Evolutionary conservation across 805 yeast species (phyloP).

Genomic region (Clavispora vitiphila): DNA sequence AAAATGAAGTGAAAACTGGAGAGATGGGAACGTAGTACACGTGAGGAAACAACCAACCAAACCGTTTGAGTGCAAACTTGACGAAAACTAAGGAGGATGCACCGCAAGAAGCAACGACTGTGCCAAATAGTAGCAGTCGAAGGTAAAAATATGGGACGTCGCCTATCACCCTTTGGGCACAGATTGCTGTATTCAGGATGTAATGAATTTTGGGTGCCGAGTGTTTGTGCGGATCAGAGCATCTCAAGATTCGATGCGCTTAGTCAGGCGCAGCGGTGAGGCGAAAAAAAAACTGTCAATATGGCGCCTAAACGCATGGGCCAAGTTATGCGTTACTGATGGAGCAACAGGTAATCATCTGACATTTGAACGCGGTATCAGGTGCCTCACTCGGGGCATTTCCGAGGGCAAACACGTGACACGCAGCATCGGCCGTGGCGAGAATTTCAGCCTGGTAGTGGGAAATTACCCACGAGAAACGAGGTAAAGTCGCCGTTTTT

Average conservation of each 20-base stretch:
- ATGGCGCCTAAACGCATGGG: not conserved
- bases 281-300: not conserved
- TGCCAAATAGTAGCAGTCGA: too few relatives aligned
- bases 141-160: too few relatives aligned
- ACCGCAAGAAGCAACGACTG: too few relatives aligned
- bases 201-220: not conserved
- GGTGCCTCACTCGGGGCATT: not conserved
- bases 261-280: not conserved
- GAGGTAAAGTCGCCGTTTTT: not conserved
- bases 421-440: not conserved
- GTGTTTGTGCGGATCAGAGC: not conserved
- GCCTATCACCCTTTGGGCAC: too few relatives aligned
- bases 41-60: too few relatives aligned
- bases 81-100: too few relatives aligned
- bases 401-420: not conserved
- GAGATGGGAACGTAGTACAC: too few relatives aligned
- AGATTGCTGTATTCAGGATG: not conserved
- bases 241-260: not conserved
- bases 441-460: not conserved
- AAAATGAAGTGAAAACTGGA: too few relatives aligned
- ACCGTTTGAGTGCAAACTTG: too few relatives aligned
- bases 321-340: not conserved
- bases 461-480: not conserved
- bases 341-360: not conserved
- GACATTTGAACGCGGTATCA: not conserved